phyloP scores from a whole-genome alignment of 2,329 filamentous ascomycete genomes.

The Rutstroemia sydowiana region DNA sequence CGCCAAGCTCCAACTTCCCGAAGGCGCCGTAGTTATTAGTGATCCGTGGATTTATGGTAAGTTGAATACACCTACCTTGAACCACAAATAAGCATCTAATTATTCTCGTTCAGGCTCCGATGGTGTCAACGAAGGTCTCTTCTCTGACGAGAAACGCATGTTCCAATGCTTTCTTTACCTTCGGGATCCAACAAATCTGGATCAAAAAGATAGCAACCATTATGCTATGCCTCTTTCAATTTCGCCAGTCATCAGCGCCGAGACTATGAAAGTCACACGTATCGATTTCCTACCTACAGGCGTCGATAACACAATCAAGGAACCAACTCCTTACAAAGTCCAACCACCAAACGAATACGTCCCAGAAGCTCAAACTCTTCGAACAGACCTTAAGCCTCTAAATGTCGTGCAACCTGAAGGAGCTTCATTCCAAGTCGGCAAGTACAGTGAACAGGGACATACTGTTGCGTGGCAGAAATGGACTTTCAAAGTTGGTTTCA shows the following conservation, averaged over 20 bases:
- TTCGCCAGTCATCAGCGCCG: slow-evolving; percentile 58
- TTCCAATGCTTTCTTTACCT: slow-evolving; percentile 63
- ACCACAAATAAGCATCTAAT: background rate
- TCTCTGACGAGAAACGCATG: slow-evolving; percentile 38
- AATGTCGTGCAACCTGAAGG: slow-evolving; percentile 59
- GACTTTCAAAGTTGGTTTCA: slow-evolving; percentile 54
- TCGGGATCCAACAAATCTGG: slow-evolving; percentile 51
- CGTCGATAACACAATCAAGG: slow-evolving; percentile 49
- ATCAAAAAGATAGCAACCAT: slow-evolving; percentile 58
- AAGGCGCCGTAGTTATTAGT: slow-evolving; percentile 49
- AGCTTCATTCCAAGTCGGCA: slow-evolving; percentile 49
- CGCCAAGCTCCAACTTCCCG: slow-evolving; percentile 53
- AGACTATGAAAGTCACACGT: slow-evolving; percentile 56
- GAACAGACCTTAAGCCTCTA: slow-evolving; percentile 56
- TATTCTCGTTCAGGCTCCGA: slow-evolving; percentile 37
- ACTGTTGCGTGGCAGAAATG: slow-evolving; percentile 60
- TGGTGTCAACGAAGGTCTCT: slow-evolving; percentile 40
- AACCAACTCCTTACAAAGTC: slow-evolving; percentile 49
- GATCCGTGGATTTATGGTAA: slow-evolving; percentile 60
- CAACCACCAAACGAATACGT: slow-evolving; percentile 55
- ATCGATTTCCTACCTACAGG: slow-evolving; percentile 66
- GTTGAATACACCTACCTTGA: background rate
- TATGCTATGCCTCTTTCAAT: slow-evolving; percentile 60
- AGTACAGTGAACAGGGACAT: slow-evolving; percentile 45
- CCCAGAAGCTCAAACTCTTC: slow-evolving; percentile 51